Evolutionary conservation across 192 early-diverging fungal genomes (phyloP), one percentile per base, ranked within the genome.

Genomic region (Dispira parvispora): DNA sequence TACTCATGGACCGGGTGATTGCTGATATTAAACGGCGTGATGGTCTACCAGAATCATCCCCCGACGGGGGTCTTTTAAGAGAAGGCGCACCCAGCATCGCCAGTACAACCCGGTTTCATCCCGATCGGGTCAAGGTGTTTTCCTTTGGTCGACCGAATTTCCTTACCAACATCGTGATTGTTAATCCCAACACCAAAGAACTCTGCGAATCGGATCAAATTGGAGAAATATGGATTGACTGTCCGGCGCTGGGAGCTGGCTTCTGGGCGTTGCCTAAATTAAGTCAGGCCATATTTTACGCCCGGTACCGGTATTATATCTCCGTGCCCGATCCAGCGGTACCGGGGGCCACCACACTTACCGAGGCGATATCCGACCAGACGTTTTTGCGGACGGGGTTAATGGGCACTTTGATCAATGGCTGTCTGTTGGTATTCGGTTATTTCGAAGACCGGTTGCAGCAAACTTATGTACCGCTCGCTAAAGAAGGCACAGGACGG

Each of bases 171-270:
- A 69, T 92, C 12, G 87, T 83, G 2, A 80, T 92, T 46, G 89
- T 92, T 0, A 86, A 92, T 61, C 88, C 89, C 2, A 84, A 89
- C 46, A 87, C 88, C 62, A 81, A 79, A 14, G 80, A 83, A 20
- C 69, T 92, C 32, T 88, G 84, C 46, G 78, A 82, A 10, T 72
- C 83, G 0, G 80, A 88, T 68, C 75, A 80, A 1, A 79, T 91
- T 60, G 90, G 90, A 47, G 90, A 92, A 73, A 77, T 92, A n/a
- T 91, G 89, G 88, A 75, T 90, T 10, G 78, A 83, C 66, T 82
- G 86, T 3, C 83, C 84, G 14, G 81, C 78, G 27, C 71, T 92
- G 46, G 80, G 82, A 10, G 78, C 77, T 26, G 84, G 84, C 8
- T 90, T 91, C 74, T 89, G 84, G 88, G 82, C 76, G 16, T 68